Conservation (phyloP, 1,139 yeast species). For the Yamadazyma dushanensis region DNA sequence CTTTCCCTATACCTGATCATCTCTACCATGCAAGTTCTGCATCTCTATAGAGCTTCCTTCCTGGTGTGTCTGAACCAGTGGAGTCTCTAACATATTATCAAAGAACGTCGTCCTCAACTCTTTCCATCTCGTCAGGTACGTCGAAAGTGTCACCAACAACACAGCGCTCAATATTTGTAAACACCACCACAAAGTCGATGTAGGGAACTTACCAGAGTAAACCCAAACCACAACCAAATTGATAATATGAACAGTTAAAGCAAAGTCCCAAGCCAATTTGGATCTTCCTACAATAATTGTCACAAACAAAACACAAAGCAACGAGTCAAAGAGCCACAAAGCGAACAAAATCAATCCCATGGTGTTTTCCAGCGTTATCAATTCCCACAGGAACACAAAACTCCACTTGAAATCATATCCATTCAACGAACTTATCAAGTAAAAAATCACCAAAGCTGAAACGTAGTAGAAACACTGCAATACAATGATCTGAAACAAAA, state of each 20-base stretch:
- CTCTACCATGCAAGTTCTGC: constrained; percentile 7
- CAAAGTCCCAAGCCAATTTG: constrained; percentile 94
- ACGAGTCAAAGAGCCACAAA: constrained; percentile 79
- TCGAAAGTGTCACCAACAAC: constrained; percentile 74
- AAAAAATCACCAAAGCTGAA: constrained; percentile 59
- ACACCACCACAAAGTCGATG: constrained; percentile 79
- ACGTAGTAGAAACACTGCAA: constrained; percentile 67
- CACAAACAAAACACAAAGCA: constrained; percentile 75
- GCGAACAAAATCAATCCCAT: constrained; percentile 72
- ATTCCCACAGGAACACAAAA: constrained; percentile 84
- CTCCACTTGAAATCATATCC: constrained; percentile 63
- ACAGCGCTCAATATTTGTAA: constrained; percentile 68
- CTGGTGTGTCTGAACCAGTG: constrained; percentile 19
- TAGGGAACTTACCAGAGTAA: constrained; percentile 66
- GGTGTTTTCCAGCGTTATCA: constrained; percentile 72
- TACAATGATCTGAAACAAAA: constrained; percentile 56
- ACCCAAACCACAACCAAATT: constrained; percentile 71
- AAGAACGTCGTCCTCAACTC: constrained; percentile 87
- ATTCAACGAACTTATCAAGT: constrained; percentile 53
- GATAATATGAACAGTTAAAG: constrained; percentile 81
- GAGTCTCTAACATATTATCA: constrained; percentile 67
- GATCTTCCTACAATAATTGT: constrained; percentile 89
- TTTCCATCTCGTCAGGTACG: constrained; percentile 85
- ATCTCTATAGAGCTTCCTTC: constrained; percentile 9
- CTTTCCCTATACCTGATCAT: background rate